phyloP scores from a whole-genome alignment of 2,329 filamentous ascomycete genomes.

The Thelonectria blattea region DNA sequence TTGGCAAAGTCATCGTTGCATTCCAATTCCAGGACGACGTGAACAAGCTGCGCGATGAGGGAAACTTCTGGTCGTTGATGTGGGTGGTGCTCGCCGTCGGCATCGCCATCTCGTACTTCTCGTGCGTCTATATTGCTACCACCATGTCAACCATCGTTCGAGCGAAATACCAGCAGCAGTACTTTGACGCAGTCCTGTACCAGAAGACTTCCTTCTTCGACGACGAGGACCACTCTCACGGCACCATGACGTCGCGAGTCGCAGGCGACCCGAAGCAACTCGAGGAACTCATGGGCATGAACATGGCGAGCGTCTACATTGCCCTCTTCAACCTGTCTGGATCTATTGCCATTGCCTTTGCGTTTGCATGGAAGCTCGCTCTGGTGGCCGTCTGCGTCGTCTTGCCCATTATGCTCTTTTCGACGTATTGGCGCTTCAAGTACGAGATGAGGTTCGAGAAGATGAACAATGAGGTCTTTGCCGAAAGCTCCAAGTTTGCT shows the following conservation, averaged over 20 bases:
- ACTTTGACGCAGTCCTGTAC: conserved; percentile 64
- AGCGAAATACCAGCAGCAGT: conserved; percentile 63
- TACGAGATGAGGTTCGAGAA: conserved; percentile 72
- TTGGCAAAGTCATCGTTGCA: conserved; percentile 58
- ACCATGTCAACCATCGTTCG: conserved; percentile 56
- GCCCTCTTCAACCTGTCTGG: conserved; percentile 71
- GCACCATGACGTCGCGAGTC: conserved; percentile 63
- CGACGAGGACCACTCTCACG: conserved; percentile 62
- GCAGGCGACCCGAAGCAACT: conserved; percentile 64
- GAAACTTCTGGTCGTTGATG: conserved; percentile 70
- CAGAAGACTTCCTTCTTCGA: conserved; percentile 68
- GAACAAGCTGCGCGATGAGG: conserved; percentile 47
- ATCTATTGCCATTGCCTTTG: conserved; percentile 69
- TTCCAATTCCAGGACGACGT: conserved; percentile 49
- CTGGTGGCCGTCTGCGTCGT: conserved; percentile 70
- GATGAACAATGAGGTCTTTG: conserved; percentile 71
- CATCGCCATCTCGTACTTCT: conserved; percentile 60
- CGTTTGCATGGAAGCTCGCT: conserved; percentile 79
- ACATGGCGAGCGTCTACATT: conserved; percentile 67
- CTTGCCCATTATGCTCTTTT: conserved; percentile 55
- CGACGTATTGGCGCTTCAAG: conserved; percentile 58
- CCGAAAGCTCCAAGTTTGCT: conserved; percentile 75
- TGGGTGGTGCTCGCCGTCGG: conserved; percentile 64
- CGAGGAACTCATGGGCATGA: conserved; percentile 67
- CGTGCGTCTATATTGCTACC: conserved; percentile 46